Conservation (phyloP, 2,329 filamentous ascomycete species). For the Cladobotryum protrusum region DNA sequence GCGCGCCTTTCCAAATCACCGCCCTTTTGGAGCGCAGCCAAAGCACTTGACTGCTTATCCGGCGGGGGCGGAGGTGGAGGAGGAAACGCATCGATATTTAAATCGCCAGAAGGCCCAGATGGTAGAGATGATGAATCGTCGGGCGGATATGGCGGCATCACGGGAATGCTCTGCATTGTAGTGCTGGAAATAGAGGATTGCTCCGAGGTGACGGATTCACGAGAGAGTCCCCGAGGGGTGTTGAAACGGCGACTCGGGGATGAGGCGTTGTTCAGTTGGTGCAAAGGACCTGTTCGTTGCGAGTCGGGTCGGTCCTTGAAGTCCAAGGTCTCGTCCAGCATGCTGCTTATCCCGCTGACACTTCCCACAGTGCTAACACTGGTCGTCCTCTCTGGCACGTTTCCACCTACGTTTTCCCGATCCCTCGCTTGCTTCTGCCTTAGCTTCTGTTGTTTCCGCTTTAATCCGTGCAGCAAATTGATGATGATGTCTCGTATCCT, state of each 20-base stretch:
- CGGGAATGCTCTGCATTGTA: constrained; percentile 69
- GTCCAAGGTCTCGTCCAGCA: constrained; percentile 55
- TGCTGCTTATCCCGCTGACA: constrained; percentile 47
- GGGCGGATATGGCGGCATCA: constrained; percentile 64
- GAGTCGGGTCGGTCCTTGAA: constrained; percentile 42
- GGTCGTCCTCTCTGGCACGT: constrained; percentile 43
- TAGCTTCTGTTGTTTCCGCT: constrained; percentile 92
- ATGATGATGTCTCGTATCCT: constrained; percentile 98
- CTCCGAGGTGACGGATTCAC: constrained; percentile 46
- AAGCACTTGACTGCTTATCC: constrained; percentile 79
- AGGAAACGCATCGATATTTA: constrained; percentile 60
- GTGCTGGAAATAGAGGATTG: constrained; percentile 66
- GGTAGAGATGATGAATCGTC: constrained; percentile 48
- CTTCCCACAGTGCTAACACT: constrained; percentile 56
- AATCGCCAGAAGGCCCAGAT: constrained; percentile 35
- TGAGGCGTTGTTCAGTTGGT: constrained; percentile 25
- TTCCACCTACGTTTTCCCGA: constrained; percentile 34
- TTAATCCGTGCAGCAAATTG: constrained; percentile 88
- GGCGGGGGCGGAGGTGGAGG: constrained; percentile 61
- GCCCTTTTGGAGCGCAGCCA: constrained; percentile 84
- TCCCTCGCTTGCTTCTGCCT: constrained; percentile 55
- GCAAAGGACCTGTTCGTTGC: constrained; percentile 25
- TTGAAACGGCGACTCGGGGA: constrained; percentile 45
- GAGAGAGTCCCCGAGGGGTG: constrained; percentile 46
- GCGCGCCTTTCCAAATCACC: constrained; percentile 89